Evolutionary conservation across 495 filamentous ascomycete genomes (phyloP).

Genomic region (Penicillium subrubescens): DNA sequence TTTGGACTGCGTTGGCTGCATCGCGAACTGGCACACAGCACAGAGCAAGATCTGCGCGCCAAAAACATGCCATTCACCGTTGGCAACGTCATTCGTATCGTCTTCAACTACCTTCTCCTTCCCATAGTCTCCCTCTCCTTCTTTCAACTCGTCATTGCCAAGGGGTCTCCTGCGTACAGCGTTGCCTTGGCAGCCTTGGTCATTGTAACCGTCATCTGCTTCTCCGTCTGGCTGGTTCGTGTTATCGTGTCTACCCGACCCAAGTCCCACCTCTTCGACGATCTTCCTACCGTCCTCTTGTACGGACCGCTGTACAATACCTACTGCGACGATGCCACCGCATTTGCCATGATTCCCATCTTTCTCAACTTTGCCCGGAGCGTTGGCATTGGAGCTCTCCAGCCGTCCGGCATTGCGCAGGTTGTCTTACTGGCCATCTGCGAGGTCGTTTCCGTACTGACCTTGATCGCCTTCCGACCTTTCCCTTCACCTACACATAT

Average conservation of each 20-base stretch:
- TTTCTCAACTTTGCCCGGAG: constrained; percentile 82
- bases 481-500: constrained; percentile 94
- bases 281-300: constrained; percentile 82
- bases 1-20: constrained; percentile 77
- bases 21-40: constrained; percentile 66
- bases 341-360: constrained; percentile 85
- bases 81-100: constrained; percentile 83
- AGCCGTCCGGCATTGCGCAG: constrained; percentile 91
- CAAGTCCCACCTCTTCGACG: constrained; percentile 85
- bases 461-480: constrained; percentile 84
- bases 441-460: constrained; percentile 88
- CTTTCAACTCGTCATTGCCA: constrained; percentile 85
- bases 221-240: constrained; percentile 76
- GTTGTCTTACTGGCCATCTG: constrained; percentile 89
- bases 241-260: constrained; percentile 80
- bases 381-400: constrained; percentile 86
- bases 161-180: constrained; percentile 63
- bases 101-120: constrained; percentile 88
- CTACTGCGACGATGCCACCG: constrained; percentile 83
- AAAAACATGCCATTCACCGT: constrained; percentile 94
- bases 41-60: constrained; percentile 80
- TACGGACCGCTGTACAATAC: constrained; percentile 99
- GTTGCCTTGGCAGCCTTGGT: constrained; percentile 74
- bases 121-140: constrained; percentile 83
- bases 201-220: constrained; percentile 68